Base-by-base conservation (phyloP, 495 filamentous ascomycete species). In the Annulohypoxylon bovei region DNA sequence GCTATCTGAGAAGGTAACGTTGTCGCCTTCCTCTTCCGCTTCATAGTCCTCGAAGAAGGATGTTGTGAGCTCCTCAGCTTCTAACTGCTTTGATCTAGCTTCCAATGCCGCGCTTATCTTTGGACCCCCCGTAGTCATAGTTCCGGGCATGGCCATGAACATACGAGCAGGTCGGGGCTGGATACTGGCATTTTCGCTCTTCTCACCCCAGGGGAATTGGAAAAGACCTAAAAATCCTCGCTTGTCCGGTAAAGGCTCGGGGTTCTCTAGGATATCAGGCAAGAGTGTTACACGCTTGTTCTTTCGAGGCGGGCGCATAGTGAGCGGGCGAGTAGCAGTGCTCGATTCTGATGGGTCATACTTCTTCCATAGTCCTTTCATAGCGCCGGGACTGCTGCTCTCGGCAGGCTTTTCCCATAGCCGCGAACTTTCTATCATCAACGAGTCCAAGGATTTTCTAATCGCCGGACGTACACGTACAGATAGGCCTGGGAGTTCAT, bases 181-280 rank as follows among this genome's bases (percentile, higher is more conserved):
- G n/a, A 84, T 66, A 14, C 73, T 76, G 1, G 82, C 81, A 33
- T 81, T 79, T 63, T 88, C 85, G 25, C 85, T 87, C 68, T 74
- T 82, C 64, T 87, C 85, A 20, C 86, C 86, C 84, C 84, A 88
- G 0, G 86, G 83, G 63, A 86, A 86, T 67, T 87, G 84, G 73
- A 87, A 88, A 55, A 88, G 83, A 4, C 85, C 86, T 7, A 88
- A 76, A 4, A 81, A 86, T 30, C 81, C 85, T 11, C 80, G 75
- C 65, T 83, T 84, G 50, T 85, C 74, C 12, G 84, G 84, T 9
- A 87, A 73, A 47, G 85, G 85, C 60, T 83, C 72, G 6, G 86
- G 86, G 68, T 80, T 86, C 62, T 88, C 86, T 27, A 87, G 65
- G 63, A 88, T 88, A 63, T 88, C 86, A 6, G 86, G 86, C 3